A percentile compares a stretch with the other conserved stretches of the same genome.
These are phyloP conservation scores for Starmera quercuum DNA, from an alignment of 805 yeast species.

Conservation along the genomic window DNA sequence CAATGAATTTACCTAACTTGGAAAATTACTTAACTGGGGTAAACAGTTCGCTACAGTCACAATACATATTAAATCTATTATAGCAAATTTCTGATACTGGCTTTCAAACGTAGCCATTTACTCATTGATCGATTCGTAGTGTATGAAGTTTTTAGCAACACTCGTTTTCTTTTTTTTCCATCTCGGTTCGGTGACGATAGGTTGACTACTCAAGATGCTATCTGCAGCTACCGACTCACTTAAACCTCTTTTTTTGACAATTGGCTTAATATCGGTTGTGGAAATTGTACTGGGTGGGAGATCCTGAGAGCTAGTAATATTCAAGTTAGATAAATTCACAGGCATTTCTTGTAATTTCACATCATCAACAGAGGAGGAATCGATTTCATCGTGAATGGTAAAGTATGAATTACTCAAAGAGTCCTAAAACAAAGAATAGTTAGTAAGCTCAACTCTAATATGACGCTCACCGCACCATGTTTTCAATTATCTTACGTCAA, in stretches of 20 bases:
- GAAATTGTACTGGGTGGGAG: background rate
- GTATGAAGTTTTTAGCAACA: background rate
- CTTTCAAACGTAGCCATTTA: no score
- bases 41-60: no score
- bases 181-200: constrained; percentile 1
- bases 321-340: background rate
- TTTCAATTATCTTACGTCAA: background rate
- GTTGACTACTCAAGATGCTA: background rate
- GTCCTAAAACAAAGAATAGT: background rate
- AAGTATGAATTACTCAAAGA: background rate
- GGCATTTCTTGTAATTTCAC: constrained; percentile 1
- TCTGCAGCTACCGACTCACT: background rate
- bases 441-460: background rate
- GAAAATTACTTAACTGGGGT: no score
- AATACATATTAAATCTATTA: no score
- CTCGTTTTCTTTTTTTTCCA: constrained; percentile 1
- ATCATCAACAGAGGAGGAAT: background rate
- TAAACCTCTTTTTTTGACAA: background rate
- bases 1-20: no score
- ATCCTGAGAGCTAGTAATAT: background rate
- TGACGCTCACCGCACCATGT: no score
- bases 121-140: no score
- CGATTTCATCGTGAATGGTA: background rate
- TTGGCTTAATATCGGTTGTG: background rate
- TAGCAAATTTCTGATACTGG: no score